A percentile compares a stretch with the other conserved stretches of the same genome.
Conservation (phyloP, 169 alveolate genomes). For the Fabrea salina region DNA sequence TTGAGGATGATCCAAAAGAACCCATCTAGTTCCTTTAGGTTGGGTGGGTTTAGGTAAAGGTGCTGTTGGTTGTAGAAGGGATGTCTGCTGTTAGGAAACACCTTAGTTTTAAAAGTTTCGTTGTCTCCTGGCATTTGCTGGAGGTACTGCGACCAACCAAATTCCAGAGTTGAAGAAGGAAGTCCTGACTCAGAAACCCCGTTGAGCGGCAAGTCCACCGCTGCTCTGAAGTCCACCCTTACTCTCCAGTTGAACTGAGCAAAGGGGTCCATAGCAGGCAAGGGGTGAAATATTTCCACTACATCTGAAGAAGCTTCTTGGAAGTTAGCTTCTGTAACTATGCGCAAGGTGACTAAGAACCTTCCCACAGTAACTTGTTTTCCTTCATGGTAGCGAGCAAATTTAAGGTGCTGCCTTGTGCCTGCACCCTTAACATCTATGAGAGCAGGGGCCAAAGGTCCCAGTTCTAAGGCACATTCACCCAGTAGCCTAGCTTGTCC, state of each 20-base stretch:
- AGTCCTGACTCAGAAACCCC: slow-evolving; percentile 66
- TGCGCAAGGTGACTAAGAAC: slow-evolving; percentile 71
- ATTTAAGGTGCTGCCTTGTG: slow-evolving; percentile 67
- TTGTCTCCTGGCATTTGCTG: slow-evolving; percentile 71
- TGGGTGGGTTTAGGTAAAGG: slow-evolving; percentile 71
- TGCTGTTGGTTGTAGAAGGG: slow-evolving; percentile 85
- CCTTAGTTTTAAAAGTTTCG: slow-evolving; percentile 61
- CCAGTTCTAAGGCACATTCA: slow-evolving; percentile 77
- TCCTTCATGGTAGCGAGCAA: slow-evolving; percentile 67
- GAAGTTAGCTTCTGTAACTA: slow-evolving; percentile 58
- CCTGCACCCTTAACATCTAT: slow-evolving; percentile 82
- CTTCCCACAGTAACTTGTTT: slow-evolving; percentile 82
- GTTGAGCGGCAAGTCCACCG: slow-evolving; percentile 77
- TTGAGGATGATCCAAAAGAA: slow-evolving; percentile 69
- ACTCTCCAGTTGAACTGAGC: slow-evolving; percentile 80
- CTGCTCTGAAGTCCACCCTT: slow-evolving; percentile 79
- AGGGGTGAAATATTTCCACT: slow-evolving; percentile 65
- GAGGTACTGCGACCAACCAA: slow-evolving; percentile 82
- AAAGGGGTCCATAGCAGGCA: slow-evolving; percentile 83
- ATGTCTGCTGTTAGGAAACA: slow-evolving; percentile 73
- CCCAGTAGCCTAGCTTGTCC: slow-evolving; percentile 87
- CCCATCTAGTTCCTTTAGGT: slow-evolving; percentile 70
- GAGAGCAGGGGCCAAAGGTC: slow-evolving; percentile 71
- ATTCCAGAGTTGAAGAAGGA: slow-evolving; percentile 74
- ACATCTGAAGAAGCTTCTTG: slow-evolving; percentile 34